Conservation (phyloP, 306 rosid species). For the Lablab purpureus region DNA sequence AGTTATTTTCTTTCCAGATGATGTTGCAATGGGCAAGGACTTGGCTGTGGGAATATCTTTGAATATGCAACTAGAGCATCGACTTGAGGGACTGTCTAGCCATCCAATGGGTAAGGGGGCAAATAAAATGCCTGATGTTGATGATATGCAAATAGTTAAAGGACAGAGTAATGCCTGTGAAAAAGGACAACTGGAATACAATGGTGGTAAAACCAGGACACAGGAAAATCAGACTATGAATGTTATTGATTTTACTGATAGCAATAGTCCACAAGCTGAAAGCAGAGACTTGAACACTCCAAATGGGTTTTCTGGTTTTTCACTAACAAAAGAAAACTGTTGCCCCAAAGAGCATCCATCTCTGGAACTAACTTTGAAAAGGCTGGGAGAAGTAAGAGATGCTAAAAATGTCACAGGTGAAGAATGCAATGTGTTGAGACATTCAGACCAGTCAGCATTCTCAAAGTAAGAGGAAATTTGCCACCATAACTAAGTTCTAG, state of each 20-base stretch:
- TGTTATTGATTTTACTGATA: slow-evolving; percentile 41
- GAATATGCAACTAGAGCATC: slow-evolving; percentile 43
- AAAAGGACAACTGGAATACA: slow-evolving; percentile 49
- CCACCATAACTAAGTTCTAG: slow-evolving; percentile 5
- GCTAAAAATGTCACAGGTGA: slow-evolving; percentile 53
- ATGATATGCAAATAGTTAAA: slow-evolving; percentile 42
- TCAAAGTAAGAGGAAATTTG: slow-evolving; percentile 61
- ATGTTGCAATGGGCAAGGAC: slow-evolving; percentile 62
- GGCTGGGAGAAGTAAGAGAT: slow-evolving; percentile 59
- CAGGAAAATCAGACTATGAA: slow-evolving; percentile 44
- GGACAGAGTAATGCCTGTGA: slow-evolving; percentile 43
- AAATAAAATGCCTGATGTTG: slow-evolving; percentile 44
- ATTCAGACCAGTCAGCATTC: slow-evolving; percentile 66
- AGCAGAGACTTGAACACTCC: slow-evolving; percentile 57
- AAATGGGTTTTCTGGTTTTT: slow-evolving; percentile 51
- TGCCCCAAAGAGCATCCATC: slow-evolving; percentile 55
- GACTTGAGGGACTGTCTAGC: slow-evolving; percentile 47
- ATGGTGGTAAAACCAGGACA: slow-evolving; percentile 48
- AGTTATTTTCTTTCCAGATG: slow-evolving; percentile 49
- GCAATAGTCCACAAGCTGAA: slow-evolving; percentile 55
- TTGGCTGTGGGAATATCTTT: slow-evolving; percentile 54
- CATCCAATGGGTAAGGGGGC: slow-evolving; percentile 48
- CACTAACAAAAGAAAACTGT: slow-evolving; percentile 53
- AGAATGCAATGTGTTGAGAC: slow-evolving; percentile 62
- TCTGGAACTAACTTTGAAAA: slow-evolving; percentile 64